Conservation (phyloP, 768 basidiomycete genomes). For the Mycena metata region DNA sequence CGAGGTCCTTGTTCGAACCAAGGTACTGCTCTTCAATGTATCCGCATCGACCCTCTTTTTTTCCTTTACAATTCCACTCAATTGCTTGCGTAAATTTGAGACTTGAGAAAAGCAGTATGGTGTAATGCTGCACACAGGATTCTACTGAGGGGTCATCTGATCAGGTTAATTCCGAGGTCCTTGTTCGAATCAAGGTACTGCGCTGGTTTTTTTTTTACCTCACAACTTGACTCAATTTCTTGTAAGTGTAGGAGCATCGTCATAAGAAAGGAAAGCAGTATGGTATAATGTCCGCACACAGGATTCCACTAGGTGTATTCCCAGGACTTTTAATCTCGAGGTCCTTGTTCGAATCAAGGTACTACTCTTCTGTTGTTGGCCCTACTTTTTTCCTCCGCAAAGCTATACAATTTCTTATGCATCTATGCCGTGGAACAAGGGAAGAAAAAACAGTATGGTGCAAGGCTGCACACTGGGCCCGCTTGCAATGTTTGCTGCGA, state of each 20-base stretch:
- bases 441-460: conserved; percentile 8
- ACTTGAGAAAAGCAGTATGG: neutral
- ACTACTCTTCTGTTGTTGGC: too few relatives aligned
- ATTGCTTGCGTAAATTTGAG: neutral
- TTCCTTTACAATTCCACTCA: too few relatives aligned
- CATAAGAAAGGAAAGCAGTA: too few relatives aligned
- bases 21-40: neutral
- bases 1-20: conserved; percentile 13
- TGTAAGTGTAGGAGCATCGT: too few relatives aligned
- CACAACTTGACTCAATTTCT: too few relatives aligned
- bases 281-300: too few relatives aligned
- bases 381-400: too few relatives aligned
- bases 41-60: too few relatives aligned
- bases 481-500: neutral
- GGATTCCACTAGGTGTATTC: too few relatives aligned
- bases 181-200: conserved; percentile 13
- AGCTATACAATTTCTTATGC: too few relatives aligned
- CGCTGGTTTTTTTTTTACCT: too few relatives aligned
- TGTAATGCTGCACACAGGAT: neutral
- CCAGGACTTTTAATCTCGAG: neutral
- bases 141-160: neutral
- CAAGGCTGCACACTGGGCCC: neutral
- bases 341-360: too few relatives aligned
- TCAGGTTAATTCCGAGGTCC: neutral
- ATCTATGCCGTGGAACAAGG: neutral